Evolutionary conservation across 1,139 yeast genomes (phyloP), one percentile per base, ranked within the genome.

Genomic region (Kazachstania sp.): DNA sequence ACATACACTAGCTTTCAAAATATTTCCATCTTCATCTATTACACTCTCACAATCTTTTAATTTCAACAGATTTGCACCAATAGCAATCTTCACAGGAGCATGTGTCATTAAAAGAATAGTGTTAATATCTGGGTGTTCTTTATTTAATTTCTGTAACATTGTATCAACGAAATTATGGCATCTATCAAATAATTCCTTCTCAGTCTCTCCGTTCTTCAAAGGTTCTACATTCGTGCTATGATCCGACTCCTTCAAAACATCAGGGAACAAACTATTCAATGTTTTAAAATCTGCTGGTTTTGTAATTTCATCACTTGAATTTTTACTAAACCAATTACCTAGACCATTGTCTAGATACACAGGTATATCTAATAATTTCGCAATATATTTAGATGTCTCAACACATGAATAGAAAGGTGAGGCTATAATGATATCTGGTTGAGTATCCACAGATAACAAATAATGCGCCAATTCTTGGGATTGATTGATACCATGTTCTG

Each of bases 391-490:
- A 3, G 84, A 77, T 0, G 97, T 88, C 63, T 92, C 90, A 15
- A 90, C 71, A 64, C 97, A 92, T 51, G 97, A 71, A 64, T 86
- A 88, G 64, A 87, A 90, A 0, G 97, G 97, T 2, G 96, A 86
- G 1, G 83, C 70, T 56, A 84, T 71, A 23, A 86, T 74, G 45
- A 81, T 69, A 51, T 81, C 79, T 1, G 90, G 86, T 46, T 71
- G 73, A 23, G 79, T 76, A 4, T 70, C 67, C 18, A 78, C 59
- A 0, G 69, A 66, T 29, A 66, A 54, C 15, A 72, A 60, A 57
- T 74, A 79, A 20, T 68, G 73, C 0, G 85, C 90, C 47, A 86
- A 69, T 59, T 86, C 87, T 47, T 74, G 72, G 1, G 95, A 92
- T 64, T 86, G 95, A 8, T 79, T 83, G 1, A 75, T 78, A 2